phyloP scores from a whole-genome alignment of 345 rosid species.

The Dimocarpus longan region DNA sequence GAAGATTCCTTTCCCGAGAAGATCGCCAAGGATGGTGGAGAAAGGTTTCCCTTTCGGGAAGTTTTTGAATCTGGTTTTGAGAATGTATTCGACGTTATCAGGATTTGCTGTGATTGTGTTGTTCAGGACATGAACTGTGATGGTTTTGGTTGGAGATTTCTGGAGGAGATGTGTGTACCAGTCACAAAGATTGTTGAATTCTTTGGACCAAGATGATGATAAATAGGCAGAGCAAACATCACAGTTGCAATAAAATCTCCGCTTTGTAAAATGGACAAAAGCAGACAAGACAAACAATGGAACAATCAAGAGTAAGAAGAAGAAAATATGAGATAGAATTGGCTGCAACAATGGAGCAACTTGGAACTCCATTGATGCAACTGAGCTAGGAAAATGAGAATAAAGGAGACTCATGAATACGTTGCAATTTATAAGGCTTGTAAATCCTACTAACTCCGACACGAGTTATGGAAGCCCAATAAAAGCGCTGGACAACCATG shows the following conservation, averaged over 20 bases:
- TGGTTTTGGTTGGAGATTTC: slow-evolving; percentile 39
- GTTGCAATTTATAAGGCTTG: slow-evolving; percentile 11
- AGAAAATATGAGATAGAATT: background rate
- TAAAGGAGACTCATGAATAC: background rate
- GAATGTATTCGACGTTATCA: slow-evolving; percentile 43
- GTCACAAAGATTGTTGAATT: slow-evolving; percentile 46
- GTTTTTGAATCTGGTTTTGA: slow-evolving; percentile 46
- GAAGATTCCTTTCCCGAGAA: slow-evolving; percentile 62
- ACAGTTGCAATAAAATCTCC: slow-evolving; percentile 39
- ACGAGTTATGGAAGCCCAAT: background rate
- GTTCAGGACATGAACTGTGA: slow-evolving; percentile 41
- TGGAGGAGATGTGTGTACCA: slow-evolving; percentile 49
- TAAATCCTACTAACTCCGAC: background rate
- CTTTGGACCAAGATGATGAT: slow-evolving; percentile 38
- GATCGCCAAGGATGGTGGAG: slow-evolving; percentile 45
- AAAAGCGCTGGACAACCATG: no score
- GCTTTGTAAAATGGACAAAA: slow-evolving; percentile 21
- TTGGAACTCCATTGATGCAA: slow-evolving; percentile 14
- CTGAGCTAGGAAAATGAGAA: background rate
- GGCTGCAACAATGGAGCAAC: slow-evolving; percentile 7
- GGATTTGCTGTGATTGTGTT: slow-evolving; percentile 49
- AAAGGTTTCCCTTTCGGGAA: slow-evolving; percentile 59
- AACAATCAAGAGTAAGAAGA: slow-evolving; percentile 17
- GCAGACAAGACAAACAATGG: slow-evolving; percentile 16
- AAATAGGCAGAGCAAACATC: slow-evolving; percentile 38